Percentiles rank a stretch among this genome's conserved stretches.
phyloP scores from a whole-genome alignment of 2,329 filamentous ascomycete genomes.

The Penicillium occitanis region DNA sequence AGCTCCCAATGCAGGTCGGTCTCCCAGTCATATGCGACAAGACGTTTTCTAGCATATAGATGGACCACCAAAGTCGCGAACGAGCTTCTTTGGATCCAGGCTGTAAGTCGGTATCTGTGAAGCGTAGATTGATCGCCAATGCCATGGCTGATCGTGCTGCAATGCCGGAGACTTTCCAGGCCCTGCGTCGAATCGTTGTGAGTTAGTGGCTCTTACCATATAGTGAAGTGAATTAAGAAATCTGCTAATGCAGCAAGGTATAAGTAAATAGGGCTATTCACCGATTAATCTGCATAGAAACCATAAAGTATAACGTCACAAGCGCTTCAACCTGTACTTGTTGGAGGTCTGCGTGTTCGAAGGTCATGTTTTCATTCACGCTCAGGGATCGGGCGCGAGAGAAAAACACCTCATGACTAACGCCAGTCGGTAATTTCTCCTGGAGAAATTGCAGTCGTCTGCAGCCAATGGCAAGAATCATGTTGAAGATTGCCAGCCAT shows the following conservation, averaged over 20 bases:
- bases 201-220: background rate
- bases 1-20: conserved; percentile 39
- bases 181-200: conserved; percentile 28
- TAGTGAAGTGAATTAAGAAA: background rate
- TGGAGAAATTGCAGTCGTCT: conserved; percentile 39
- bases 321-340: conserved; percentile 45
- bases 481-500: conserved; percentile 47
- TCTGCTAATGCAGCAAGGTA: too few relatives aligned
- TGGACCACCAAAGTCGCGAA: conserved; percentile 46
- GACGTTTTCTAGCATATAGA: conserved; percentile 43
- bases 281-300: conserved; percentile 45
- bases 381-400: conserved; percentile 41
- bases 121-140: conserved; percentile 44
- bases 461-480: conserved; percentile 48
- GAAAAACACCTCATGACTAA: conserved; percentile 43
- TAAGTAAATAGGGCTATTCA: conserved; percentile 23
- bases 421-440: conserved; percentile 28
- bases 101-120: conserved; percentile 37
- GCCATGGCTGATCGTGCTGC: conserved; percentile 43
- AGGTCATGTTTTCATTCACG: conserved; percentile 37
- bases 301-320: conserved; percentile 42
- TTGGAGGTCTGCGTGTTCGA: conserved; percentile 44
- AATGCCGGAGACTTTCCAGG: conserved; percentile 43
- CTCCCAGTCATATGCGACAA: conserved; percentile 46
- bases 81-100: conserved; percentile 43